Conservation (phyloP, 225 moss, liverwort and hornwort genomes). For the Marchantia polymorpha region DNA sequence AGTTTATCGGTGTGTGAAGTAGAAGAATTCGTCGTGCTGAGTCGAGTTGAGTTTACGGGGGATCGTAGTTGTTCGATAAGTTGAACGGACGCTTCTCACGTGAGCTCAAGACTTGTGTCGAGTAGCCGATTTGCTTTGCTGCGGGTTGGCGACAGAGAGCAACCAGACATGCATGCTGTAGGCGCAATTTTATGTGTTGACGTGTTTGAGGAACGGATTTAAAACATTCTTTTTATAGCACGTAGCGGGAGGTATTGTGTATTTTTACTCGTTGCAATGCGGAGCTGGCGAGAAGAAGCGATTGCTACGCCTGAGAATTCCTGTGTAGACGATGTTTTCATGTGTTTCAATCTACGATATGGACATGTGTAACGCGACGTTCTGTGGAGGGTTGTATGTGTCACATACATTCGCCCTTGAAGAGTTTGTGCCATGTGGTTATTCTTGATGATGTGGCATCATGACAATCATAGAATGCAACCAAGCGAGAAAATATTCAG, state of each 20-base stretch:
- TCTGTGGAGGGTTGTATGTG: neutral
- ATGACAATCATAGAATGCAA: neutral
- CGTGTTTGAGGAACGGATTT: neutral
- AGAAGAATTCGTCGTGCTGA: neutral
- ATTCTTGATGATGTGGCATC: neutral
- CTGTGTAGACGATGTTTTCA: neutral
- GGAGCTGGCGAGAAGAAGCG: neutral
- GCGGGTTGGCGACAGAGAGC: neutral
- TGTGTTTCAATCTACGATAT: neutral
- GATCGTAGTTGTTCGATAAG: neutral
- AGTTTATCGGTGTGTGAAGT: neutral
- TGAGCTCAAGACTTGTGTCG: constrained; percentile 3
- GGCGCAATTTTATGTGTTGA: neutral
- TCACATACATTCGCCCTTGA: neutral
- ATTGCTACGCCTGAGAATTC: neutral
- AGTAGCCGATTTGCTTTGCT: neutral
- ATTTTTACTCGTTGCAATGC: neutral
- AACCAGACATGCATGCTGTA: neutral
- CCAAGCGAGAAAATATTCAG: neutral
- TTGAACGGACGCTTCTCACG: neutral
- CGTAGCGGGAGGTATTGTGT: neutral
- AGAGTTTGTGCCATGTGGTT: neutral
- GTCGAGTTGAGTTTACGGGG: neutral
- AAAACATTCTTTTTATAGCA: neutral
- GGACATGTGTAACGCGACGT: neutral